Percentiles rank a stretch among this genome's conserved stretches.
phyloP scores from a whole-genome alignment of 805 yeast genomes.

The Candida mattraensis region DNA sequence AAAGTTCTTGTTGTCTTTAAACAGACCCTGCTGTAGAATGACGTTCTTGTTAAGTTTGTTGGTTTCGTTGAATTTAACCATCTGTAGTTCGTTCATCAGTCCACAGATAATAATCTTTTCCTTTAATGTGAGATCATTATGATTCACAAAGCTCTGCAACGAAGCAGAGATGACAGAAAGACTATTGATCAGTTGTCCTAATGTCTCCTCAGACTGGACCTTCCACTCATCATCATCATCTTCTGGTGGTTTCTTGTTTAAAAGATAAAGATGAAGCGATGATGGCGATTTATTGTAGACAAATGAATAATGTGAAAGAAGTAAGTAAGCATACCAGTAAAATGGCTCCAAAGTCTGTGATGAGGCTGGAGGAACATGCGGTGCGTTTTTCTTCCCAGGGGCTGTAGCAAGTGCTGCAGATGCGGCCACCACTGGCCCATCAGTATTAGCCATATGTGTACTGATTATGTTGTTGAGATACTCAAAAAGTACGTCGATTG shows the following conservation, averaged over 20 bases:
- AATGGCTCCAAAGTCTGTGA: slow-evolving; percentile 24
- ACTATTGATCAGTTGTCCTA: slow-evolving; percentile 25
- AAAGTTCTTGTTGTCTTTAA: slow-evolving; percentile 38
- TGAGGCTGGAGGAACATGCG: slow-evolving; percentile 3
- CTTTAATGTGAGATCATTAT: slow-evolving; percentile 19
- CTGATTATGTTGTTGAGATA: slow-evolving; percentile 48
- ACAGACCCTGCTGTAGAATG: slow-evolving; percentile 27
- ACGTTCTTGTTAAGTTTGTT: slow-evolving; percentile 23
- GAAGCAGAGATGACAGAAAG: slow-evolving; percentile 28
- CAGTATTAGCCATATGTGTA: slow-evolving; percentile 40
- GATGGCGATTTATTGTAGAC: slow-evolving; percentile 43
- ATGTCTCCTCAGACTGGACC: slow-evolving; percentile 13
- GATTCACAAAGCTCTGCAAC: slow-evolving; percentile 18
- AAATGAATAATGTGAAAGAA: slow-evolving; percentile 45
- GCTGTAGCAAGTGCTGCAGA: slow-evolving; percentile 1
- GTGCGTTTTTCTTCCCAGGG: not conserved
- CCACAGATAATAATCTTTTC: slow-evolving; percentile 31
- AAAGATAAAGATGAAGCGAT: slow-evolving; percentile 32
- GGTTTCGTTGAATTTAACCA: slow-evolving; percentile 32
- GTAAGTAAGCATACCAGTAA: slow-evolving; percentile 49
- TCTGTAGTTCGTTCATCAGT: slow-evolving; percentile 34
- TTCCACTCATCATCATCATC: slow-evolving; percentile 14
- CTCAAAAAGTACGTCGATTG: slow-evolving; percentile 47
- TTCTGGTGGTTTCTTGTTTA: slow-evolving; percentile 29
- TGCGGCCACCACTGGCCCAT: slow-evolving; percentile 4